Conservation (phyloP, 202 grass and related monocot genomes). For the Bolboschoenoplectus hybrid region DNA sequence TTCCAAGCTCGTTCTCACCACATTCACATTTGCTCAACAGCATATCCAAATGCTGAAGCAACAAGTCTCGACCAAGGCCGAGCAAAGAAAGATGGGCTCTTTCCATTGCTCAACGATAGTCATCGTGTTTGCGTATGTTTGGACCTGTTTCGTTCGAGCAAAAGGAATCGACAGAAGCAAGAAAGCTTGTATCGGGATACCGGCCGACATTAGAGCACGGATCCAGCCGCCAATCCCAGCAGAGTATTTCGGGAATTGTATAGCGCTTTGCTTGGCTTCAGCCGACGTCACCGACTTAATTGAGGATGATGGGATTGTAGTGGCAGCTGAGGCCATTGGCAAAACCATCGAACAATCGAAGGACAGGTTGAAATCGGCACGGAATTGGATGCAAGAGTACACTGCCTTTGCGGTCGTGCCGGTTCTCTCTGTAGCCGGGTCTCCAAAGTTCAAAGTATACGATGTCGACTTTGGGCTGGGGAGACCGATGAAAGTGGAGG, state of each 20-base stretch:
- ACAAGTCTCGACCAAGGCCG: conserved; percentile 16
- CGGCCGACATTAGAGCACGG: neutral
- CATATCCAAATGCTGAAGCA: conserved; percentile 51
- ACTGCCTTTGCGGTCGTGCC: neutral
- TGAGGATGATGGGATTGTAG: neutral
- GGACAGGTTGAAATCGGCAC: neutral
- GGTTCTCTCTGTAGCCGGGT: conserved; percentile 11
- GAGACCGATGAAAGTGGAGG: conserved; percentile 36
- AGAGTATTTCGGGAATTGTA: conserved; percentile 24
- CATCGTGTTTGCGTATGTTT: conserved; percentile 41
- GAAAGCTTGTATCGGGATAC: neutral
- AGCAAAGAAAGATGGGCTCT: neutral
- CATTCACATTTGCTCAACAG: conserved; percentile 41
- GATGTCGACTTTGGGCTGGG: conserved; percentile 41
- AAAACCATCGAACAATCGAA: neutral
- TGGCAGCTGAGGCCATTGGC: conserved; percentile 11
- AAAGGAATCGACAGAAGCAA: conserved; percentile 18
- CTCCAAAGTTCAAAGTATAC: conserved; percentile 44
- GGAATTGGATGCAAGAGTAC: neutral
- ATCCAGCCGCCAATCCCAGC: neutral
- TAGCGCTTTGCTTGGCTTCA: neutral
- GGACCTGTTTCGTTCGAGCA: conserved; percentile 49
- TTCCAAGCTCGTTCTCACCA: conserved; percentile 30
- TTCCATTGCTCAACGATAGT: conserved; percentile 46
- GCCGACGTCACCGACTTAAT: neutral